Evolutionary conservation across 2,329 filamentous ascomycete species (phyloP).

Genomic region (Colletotrichum chlorophyti): DNA sequence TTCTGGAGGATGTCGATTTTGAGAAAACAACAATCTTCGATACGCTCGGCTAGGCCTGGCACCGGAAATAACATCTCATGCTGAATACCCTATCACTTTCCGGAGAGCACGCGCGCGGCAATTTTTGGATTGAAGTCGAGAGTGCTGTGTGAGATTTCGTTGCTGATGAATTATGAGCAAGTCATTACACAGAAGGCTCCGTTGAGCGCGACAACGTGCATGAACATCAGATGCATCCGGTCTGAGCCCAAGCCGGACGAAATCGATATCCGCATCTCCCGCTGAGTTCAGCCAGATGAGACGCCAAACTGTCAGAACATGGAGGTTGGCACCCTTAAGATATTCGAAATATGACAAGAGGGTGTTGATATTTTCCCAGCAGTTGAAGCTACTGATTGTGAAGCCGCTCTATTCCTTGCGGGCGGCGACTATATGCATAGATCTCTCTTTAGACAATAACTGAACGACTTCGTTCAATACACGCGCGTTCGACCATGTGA

Average conservation of each 20-base stretch:
- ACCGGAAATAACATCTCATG: constrained; percentile 41
- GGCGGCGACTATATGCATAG: no score
- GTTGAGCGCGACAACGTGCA: constrained; percentile 51
- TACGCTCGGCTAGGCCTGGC: constrained; percentile 37
- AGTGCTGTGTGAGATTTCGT: no score
- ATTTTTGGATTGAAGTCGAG: no score
- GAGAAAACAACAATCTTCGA: no score
- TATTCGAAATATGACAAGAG: constrained; percentile 34
- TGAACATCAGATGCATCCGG: constrained; percentile 42
- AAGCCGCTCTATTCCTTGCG: no score
- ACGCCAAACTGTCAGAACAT: constrained; percentile 40
- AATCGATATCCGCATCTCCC: no score
- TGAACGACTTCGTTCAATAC: no score
- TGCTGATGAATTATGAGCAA: constrained; percentile 46
- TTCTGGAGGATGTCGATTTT: constrained; percentile 41
- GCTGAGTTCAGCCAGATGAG: constrained; percentile 34
- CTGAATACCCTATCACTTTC: constrained; percentile 35
- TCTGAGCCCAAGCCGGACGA: constrained; percentile 45
- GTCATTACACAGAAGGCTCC: constrained; percentile 51
- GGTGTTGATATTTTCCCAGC: constrained; percentile 56
- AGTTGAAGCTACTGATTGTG: constrained; percentile 61
- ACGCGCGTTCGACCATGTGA: constrained; percentile 53
- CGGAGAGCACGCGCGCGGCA: no score
- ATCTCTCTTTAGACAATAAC: no score
- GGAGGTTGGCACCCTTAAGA: constrained; percentile 36